phyloP scores from a whole-genome alignment of 2,329 filamentous ascomycete species.

The Aspergillus ibericus region DNA sequence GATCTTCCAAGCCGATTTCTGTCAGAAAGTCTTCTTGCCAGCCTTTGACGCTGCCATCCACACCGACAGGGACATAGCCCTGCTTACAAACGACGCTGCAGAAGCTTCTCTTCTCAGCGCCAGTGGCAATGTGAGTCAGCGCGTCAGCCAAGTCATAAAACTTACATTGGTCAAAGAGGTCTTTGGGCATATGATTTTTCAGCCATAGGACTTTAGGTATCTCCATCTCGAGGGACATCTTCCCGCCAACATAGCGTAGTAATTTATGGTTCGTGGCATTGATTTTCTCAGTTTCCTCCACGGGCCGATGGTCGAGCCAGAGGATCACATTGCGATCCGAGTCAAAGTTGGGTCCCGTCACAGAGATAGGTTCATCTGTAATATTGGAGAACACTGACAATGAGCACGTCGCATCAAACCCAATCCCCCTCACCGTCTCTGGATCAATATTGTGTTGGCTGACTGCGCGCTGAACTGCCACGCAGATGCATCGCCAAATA shows the following conservation, averaged over 20 bases:
- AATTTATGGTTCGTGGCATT: conserved; percentile 91
- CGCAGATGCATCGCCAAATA: conserved; percentile 94
- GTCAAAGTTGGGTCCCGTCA: conserved; percentile 84
- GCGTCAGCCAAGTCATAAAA: conserved; percentile 96
- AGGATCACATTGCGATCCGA: conserved; percentile 93
- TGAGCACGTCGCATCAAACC: conserved; percentile 98
- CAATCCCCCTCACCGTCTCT: conserved; percentile 78
- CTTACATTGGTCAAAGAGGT: conserved; percentile 88
- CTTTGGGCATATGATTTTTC: conserved; percentile 95
- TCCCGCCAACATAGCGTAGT: conserved; percentile 91
- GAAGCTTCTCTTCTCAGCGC: conserved; percentile 86
- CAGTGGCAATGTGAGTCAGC: conserved; percentile 90
- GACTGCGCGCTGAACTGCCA: conserved; percentile 79
- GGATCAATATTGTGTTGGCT: conserved; percentile 77
- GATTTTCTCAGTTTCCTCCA: conserved; percentile 88
- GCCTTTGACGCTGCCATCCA: conserved; percentile 94
- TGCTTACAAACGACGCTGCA: conserved; percentile 98
- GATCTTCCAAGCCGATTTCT: conserved; percentile 80
- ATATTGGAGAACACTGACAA: conserved; percentile 86
- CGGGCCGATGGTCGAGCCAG: conserved; percentile 93
- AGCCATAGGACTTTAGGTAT: conserved; percentile 98
- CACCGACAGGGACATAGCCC: conserved; percentile 92
- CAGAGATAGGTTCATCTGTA: conserved; percentile 85
- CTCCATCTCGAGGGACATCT: conserved; percentile 99
- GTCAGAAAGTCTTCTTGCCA: conserved; percentile 96